These are phyloP conservation scores for Pulveroboletus sp. DNA, from an alignment of 768 basidiomycete genomes.

Conservation along the genomic window DNA sequence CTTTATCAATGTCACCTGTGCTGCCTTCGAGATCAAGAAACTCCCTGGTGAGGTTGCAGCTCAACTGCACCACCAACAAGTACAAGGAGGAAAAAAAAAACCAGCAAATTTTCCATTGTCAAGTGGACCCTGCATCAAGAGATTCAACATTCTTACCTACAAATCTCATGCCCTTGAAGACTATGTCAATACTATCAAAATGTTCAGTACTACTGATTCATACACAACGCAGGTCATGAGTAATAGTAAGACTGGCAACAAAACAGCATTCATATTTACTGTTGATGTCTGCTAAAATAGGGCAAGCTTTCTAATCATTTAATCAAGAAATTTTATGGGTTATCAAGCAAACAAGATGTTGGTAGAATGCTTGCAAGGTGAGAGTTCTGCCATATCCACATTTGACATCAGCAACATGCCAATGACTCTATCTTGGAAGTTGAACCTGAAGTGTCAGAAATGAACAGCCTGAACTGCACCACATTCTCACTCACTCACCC, in stretches of 20 bases:
- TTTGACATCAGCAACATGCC: neutral
- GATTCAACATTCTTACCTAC: neutral
- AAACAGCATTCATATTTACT: too few relatives aligned
- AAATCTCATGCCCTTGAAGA: neutral
- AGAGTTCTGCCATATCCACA: slow-evolving; percentile 7
- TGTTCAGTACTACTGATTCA: too few relatives aligned
- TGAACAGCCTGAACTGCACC: too few relatives aligned
- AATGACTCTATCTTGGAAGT: neutral
- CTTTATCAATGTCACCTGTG: neutral
- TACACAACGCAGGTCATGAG: neutral
- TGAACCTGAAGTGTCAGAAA: too few relatives aligned
- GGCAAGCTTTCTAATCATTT: neutral
- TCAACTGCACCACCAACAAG: too few relatives aligned
- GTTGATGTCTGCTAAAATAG: neutral
- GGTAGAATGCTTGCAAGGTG: neutral
- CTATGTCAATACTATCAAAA: neutral
- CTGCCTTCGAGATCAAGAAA: neutral
- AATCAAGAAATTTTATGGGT: neutral
- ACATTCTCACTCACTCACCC: too few relatives aligned
- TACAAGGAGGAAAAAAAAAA: neutral
- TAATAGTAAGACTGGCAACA: neutral
- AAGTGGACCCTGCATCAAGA: neutral
- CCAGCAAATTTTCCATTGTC: too few relatives aligned
- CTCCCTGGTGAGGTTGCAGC: neutral
- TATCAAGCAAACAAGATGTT: neutral